Percentiles rank a stretch among this genome's conserved stretches.
Conservation (phyloP, 2,329 filamentous ascomycete species). For the Decorospora gaudefroyi region DNA sequence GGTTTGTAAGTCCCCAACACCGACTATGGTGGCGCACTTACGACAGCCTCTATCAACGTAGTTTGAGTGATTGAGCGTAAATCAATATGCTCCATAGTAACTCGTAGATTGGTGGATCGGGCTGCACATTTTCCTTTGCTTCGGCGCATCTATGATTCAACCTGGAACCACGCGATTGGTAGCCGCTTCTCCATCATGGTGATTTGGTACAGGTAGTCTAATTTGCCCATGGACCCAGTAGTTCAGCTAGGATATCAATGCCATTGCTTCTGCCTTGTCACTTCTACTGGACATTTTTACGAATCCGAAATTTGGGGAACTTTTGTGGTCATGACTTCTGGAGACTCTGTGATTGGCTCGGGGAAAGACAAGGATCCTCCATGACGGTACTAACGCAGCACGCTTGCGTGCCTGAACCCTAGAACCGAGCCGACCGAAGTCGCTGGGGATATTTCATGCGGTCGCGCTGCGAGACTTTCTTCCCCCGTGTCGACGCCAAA, state of each 20-base stretch:
- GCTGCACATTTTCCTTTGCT: constrained; percentile 8
- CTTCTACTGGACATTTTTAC: neutral
- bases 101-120: constrained; percentile 1
- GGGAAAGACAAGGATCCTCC: constrained; percentile 24
- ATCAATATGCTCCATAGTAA: constrained; percentile 6
- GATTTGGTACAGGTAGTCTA: constrained; percentile 2
- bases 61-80: constrained; percentile 17
- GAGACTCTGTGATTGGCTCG: constrained; percentile 30
- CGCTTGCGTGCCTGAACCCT: constrained; percentile 16
- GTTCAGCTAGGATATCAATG: constrained; percentile 13
- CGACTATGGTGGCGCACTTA: constrained; percentile 22
- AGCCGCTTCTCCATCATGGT: too few species aligned
- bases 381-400: too few species aligned
- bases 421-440: constrained; percentile 27
- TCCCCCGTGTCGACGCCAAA: constrained; percentile 22
- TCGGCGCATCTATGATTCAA: constrained; percentile 2
- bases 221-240: constrained; percentile 5
- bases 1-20: constrained; percentile 35
- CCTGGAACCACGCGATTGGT: neutral
- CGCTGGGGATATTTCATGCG: constrained; percentile 38
- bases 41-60: constrained; percentile 13
- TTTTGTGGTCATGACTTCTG: constrained; percentile 10
- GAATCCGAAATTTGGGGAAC: neutral
- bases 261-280: constrained; percentile 14
- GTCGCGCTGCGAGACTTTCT: constrained; percentile 21